Base-by-base conservation (phyloP, 306 rosid genomes). In the Benincasa hispida region DNA sequence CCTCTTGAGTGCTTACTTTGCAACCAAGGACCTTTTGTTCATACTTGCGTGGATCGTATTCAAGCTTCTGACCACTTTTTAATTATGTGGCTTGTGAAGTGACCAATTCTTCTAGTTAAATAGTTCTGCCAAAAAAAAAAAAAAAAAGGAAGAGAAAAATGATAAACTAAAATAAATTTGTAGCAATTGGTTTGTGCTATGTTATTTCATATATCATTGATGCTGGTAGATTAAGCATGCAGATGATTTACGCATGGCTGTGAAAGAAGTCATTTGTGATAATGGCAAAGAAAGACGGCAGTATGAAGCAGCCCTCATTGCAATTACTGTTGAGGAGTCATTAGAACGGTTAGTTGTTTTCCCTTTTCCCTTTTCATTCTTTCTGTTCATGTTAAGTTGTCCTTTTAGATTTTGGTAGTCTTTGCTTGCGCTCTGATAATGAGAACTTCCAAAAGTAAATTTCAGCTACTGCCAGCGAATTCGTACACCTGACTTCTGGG, bases 221-320 rank as follows among this genome's bases (percentile, higher is more conserved):
- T 74, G 32, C 13, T 74, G 78, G 66, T 62, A n/a, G 28, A 47
- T 42, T 73, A 77, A 76, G 77, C 35, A 72, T 77, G 73, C 84
- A 94, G 97, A 94, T 84, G 97, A 94, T 34, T 84, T 94, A 79
- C 84, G 97, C 78, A 81, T 90, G 91, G 97, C 98, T 58, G 96
- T 92, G 80, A 94, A 88, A 85, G 98, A 94, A 79, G 82, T 87
- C 74, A 74, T 91, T 76, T 94, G 98, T 82, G 92, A 89, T 50
- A 88, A 83, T 78, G 87, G 77, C 39, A 66, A 81, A 74, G 98
- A 90, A 25, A 87, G 87, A 7, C 79, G 53, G n/a, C 83, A 79
- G 83, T 90, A 87, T 72, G 95, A 92, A 92, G 87, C 84, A 78
- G 99, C 97, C 62, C 75, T 92, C 47, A 79, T 90, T 78, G 96